Conservation (phyloP, 2,329 filamentous ascomycete species). For the Trichoderma sp. region DNA sequence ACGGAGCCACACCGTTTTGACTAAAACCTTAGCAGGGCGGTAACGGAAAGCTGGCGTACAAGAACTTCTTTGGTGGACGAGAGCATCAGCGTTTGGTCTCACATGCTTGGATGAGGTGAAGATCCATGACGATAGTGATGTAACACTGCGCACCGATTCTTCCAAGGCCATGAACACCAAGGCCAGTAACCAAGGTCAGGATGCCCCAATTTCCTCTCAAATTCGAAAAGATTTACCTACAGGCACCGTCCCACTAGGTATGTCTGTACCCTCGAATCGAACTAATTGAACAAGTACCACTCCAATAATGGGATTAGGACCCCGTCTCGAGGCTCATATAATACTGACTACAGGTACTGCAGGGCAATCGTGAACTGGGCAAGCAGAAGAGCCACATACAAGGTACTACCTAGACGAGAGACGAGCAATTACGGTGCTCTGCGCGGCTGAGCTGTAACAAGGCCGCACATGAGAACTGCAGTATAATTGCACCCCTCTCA, state of each 20-base stretch:
- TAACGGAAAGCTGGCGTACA: conserved; percentile 5
- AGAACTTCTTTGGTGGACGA: background rate
- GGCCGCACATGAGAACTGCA: background rate
- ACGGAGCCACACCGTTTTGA: conserved; percentile 22
- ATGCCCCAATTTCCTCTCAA: background rate
- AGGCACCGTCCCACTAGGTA: background rate
- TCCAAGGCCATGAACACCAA: background rate
- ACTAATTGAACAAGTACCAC: background rate
- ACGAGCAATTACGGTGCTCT: background rate
- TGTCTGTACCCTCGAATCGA: background rate
- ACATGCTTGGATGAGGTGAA: background rate
- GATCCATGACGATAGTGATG: conserved; percentile 22
- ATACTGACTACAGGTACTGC: background rate
- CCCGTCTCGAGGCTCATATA: background rate
- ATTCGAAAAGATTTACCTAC: background rate
- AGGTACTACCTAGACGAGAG: too few species aligned
- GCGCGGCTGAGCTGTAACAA: background rate
- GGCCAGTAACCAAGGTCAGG: conserved; percentile 3
- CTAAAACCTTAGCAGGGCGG: conserved; percentile 21
- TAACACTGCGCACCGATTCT: conserved; percentile 1
- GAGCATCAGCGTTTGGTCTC: conserved; percentile 11
- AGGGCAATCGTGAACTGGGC: background rate
- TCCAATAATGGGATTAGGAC: background rate
- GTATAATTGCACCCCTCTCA: background rate
- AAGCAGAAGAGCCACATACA: background rate